These are phyloP conservation scores for Tetragonia tetragonoides DNA, from an alignment of 148 eudicot species.

Conservation along the genomic window DNA sequence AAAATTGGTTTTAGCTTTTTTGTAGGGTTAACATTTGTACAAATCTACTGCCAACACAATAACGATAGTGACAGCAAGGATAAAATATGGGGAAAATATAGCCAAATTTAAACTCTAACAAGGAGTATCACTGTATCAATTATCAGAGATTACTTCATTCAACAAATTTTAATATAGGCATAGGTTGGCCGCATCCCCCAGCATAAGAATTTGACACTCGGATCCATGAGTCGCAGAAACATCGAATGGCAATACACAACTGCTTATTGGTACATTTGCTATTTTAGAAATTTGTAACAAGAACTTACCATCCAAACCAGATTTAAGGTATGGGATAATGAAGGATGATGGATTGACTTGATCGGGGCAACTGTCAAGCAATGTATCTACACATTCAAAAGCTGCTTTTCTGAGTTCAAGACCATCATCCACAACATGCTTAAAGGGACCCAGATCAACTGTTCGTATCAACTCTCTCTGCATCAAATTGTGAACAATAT, in stretches of 20 bases:
- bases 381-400: constrained; percentile 94
- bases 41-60: no score
- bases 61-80: no score
- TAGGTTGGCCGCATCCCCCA: no score
- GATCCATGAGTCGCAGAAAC: no score
- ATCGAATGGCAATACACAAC: not conserved
- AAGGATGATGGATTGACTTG: constrained; percentile 94
- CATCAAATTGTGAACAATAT: constrained; percentile 18
- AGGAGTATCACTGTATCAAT: no score
- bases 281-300: not conserved
- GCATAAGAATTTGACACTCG: no score
- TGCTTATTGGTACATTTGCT: not conserved
- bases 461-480: constrained; percentile 97
- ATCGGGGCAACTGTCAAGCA: constrained; percentile 88
- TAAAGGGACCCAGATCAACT: constrained; percentile 96
- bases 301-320: constrained; percentile 86
- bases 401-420: constrained; percentile 97
- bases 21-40: no score
- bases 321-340: constrained; percentile 75
- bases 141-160: no score
- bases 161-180: no score
- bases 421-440: constrained; percentile 98
- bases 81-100: no score
- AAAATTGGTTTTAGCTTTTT: no score
- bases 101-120: no score